phyloP scores from a whole-genome alignment of 768 basidiomycete genomes.

The Mycena polygramma region DNA sequence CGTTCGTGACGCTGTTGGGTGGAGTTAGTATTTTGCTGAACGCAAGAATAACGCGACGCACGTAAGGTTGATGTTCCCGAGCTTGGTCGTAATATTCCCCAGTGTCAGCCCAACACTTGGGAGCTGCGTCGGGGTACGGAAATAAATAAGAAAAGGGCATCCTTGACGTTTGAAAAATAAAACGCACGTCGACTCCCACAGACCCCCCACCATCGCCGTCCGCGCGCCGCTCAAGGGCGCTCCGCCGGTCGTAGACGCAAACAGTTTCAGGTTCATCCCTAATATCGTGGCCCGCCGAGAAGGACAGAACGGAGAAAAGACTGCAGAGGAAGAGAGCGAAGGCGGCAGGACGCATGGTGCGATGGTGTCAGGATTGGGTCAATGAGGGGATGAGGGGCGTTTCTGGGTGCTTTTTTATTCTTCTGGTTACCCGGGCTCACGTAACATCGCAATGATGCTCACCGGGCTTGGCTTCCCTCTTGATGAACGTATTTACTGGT shows the following conservation, averaged over 20 bases:
- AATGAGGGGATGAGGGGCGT: too few species aligned
- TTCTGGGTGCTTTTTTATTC: too few species aligned
- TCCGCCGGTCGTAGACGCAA: slow-evolving; percentile 31
- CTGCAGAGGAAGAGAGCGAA: slow-evolving; percentile 24
- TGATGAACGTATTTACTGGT: too few species aligned
- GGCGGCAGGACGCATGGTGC: slow-evolving; percentile 24
- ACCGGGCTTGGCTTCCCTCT: too few species aligned
- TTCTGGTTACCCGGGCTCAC: too few species aligned
- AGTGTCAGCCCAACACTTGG: slow-evolving; percentile 33
- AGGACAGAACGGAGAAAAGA: slow-evolving; percentile 21
- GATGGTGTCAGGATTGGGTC: neutral
- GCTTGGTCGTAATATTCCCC: slow-evolving; percentile 38
- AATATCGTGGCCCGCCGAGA: slow-evolving; percentile 19
- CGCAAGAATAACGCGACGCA: slow-evolving; percentile 2
- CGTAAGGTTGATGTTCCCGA: slow-evolving; percentile 39
- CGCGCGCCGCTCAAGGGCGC: slow-evolving; percentile 31
- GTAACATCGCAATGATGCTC: too few species aligned
- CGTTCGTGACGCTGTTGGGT: slow-evolving; percentile 37
- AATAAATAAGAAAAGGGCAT: neutral
- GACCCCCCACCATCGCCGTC: slow-evolving; percentile 23
- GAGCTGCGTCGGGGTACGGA: slow-evolving; percentile 15
- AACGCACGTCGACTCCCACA: slow-evolving; percentile 32
- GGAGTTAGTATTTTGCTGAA: neutral
- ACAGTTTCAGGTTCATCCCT: slow-evolving; percentile 31
- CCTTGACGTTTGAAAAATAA: neutral